Evolutionary conservation across 176 grass and related monocot genomes (phyloP).

Genomic region (Avena atlantica): DNA sequence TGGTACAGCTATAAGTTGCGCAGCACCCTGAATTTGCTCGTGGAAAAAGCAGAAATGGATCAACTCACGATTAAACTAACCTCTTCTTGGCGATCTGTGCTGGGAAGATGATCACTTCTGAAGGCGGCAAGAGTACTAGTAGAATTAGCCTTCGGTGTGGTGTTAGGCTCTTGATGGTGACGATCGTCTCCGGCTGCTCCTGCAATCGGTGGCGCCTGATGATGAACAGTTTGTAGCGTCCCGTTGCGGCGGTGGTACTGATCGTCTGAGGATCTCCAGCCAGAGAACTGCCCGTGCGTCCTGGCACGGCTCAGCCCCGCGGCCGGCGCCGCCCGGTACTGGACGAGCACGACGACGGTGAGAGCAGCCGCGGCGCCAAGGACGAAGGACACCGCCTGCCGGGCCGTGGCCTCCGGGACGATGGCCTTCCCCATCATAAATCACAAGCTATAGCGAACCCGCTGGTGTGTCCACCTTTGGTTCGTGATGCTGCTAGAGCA

Average conservation of each 20-base stretch:
- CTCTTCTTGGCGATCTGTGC: background rate
- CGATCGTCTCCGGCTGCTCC: background rate
- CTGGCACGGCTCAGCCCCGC: conserved; percentile 21
- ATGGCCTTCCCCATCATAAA: conserved; percentile 22
- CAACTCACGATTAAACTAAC: background rate
- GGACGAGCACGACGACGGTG: conserved; percentile 46
- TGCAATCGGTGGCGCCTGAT: background rate
- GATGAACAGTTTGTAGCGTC: background rate
- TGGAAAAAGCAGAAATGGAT: background rate
- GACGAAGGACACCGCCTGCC: conserved; percentile 46
- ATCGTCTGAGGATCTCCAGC: background rate
- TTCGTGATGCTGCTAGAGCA: background rate
- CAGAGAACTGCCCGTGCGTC: background rate
- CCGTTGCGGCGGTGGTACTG: background rate
- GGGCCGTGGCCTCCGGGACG: background rate
- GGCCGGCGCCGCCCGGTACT: conserved; percentile 26
- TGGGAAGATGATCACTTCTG: background rate
- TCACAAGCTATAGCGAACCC: background rate
- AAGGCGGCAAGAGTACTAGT: too few relatives aligned
- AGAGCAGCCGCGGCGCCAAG: conserved; percentile 46
- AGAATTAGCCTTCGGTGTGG: background rate
- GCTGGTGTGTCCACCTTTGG: background rate
- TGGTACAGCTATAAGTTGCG: background rate
- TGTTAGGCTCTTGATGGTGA: background rate
- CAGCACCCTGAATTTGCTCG: background rate